Evolutionary conservation across 2,329 filamentous ascomycete genomes (phyloP), one percentile per base, ranked within the genome.

Genomic region (Fusarium mexicanum): DNA sequence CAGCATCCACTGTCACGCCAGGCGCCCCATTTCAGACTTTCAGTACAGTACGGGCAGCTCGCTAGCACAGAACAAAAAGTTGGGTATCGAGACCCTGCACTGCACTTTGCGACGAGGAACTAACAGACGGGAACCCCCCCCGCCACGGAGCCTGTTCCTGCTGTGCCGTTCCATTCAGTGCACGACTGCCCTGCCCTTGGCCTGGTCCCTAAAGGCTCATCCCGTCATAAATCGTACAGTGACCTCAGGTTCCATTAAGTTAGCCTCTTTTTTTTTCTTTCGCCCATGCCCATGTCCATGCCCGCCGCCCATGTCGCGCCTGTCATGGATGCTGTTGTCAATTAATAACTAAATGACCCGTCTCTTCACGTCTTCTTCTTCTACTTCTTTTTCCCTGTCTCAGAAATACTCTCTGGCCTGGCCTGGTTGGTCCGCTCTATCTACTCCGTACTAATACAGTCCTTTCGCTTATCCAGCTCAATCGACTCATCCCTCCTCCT

Each of bases 1-100:
- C 26, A 60, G 20, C 11, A 31, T 70, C 74, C 74, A 74, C 76
- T 51, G 67, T 71, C 64, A 76, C 75, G 61, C 74, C 60, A 76
- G 76, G 61, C 62, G 61, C 64, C 24, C 51, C 20, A 55, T 29
- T 55, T 29, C 53, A 54, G 67, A 50, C 43, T n/a, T 29, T 9
- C 50, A 54, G 67, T 57, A 57, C 50, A 26, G 20, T 57, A 47
- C 41, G 14, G 16, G 33, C 33, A 66, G 33, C 40, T 35, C 35
- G 48, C 41, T 64, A 47, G 38, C 26, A 40, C 46, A 58, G 59
- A 70, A 44, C 35, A 47, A 26, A 26, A 24, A 54, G n/a, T 31
- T 48, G 41, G n/a, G 51, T 51, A 67, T 20, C 10, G 29, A 40
- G 40, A 60, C 51, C 46, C 53, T 67, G 62, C 40, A 67, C 53